Evolutionary conservation across 2,329 filamentous ascomycete genomes (phyloP), one percentile per base, ranked within the genome.

Genomic region (Cytospora mali): DNA sequence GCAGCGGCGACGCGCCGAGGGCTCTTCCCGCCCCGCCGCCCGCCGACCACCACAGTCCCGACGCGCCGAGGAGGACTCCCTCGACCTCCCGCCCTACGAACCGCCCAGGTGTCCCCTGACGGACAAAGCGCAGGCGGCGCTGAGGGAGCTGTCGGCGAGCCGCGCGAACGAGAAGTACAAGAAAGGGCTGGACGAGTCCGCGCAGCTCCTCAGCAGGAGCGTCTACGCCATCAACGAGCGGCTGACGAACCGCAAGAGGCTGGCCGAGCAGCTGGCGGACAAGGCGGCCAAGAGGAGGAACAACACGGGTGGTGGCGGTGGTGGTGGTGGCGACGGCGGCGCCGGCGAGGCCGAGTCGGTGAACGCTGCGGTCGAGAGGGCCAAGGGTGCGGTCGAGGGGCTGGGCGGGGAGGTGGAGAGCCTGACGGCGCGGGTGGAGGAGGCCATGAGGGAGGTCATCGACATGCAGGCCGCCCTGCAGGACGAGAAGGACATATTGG

Each of bases 141-240:
- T 85, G 3, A 69, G 73, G 58, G 75, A 80, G 28, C 72, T 86
- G 6, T 74, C 76, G 48, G 75, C 74, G 61, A 75, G 73, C 49
- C 76, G 76, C 53, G 72, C 77, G 58, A 76, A 74, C 21, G 72
- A 73, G 14, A 71, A 71, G 25, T 84, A 83, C 70, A 75, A 80
- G 27, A 69, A 74, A 9, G 81, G 84, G 42, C 74, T 85, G 31
- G 75, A 75, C 56, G 73, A 79, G 27, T 78, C 81, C 6, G 66
- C 78, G 39, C 71, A 75, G 7, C 69, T 81, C 10, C 75, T 86
- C 18, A 77, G 77, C 29, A 73, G 74, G 48, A 76, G 72, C 62
- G 78, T 85, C 14, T 76, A 77, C 55, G 77, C 78, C 67, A 73
- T 85, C 67, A 82, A 86, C 67, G 83, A 85, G 59, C 70, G 64